Evolutionary conservation across 257 asterid genomes (phyloP).

Genomic region (Leptodermis oblonga): DNA sequence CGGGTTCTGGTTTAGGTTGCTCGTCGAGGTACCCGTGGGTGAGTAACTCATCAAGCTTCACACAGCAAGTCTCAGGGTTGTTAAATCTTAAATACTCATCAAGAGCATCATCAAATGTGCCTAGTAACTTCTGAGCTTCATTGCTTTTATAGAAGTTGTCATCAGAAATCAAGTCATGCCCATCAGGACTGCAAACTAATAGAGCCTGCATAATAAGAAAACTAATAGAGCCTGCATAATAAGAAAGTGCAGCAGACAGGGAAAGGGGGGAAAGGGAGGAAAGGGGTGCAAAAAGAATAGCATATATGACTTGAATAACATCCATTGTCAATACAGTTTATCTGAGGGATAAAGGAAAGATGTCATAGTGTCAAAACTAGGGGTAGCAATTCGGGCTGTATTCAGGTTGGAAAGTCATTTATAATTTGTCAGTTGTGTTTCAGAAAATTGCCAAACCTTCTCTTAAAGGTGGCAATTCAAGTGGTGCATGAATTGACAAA

Average conservation of each 20-base stretch:
- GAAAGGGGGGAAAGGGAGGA: background rate
- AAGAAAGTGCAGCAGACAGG: background rate
- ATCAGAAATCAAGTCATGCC: conserved; percentile 6
- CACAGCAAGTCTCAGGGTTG: conserved; percentile 44
- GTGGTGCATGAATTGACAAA: too few species aligned
- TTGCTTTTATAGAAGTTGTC: conserved; percentile 12
- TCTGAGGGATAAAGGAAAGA: too few species aligned
- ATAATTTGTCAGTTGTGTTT: too few species aligned
- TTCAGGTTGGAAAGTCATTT: too few species aligned
- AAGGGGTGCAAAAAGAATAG: too few species aligned
- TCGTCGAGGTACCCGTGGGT: conserved; percentile 16
- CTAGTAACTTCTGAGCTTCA: conserved; percentile 25
- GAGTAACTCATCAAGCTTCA: conserved; percentile 62
- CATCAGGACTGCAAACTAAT: conserved; percentile 6
- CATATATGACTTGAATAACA: too few species aligned
- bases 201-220: conserved; percentile 32
- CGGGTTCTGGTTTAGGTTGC: conserved; percentile 10
- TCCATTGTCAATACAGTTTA: too few species aligned
- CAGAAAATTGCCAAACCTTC: too few species aligned
- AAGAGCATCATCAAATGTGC: conserved; percentile 34
- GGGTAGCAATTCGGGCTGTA: too few species aligned
- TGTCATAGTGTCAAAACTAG: too few species aligned
- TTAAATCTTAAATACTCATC: conserved; percentile 37
- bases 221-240: too few species aligned
- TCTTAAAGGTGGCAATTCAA: too few species aligned